Conservation (phyloP, 2,329 filamentous ascomycete species). For the Nothopassalora personata region DNA sequence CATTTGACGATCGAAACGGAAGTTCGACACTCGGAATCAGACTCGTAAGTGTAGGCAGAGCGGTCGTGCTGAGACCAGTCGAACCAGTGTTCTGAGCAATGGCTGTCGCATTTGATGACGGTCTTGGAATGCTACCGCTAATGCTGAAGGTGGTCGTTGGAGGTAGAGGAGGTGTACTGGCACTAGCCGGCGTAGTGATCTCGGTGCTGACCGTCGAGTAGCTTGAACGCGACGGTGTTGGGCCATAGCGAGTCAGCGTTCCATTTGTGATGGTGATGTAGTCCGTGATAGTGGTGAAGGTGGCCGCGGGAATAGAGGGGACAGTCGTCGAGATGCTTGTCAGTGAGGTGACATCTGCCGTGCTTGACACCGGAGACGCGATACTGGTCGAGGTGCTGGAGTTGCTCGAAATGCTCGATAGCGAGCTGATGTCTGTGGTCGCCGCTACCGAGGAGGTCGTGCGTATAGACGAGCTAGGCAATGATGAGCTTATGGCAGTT, state of each 20-base stretch:
- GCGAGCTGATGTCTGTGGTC: too few relatives aligned
- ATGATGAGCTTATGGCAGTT: too few relatives aligned
- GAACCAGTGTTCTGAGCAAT: too few relatives aligned
- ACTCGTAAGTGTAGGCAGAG: too few relatives aligned
- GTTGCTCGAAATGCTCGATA: too few relatives aligned
- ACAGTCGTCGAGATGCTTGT: neutral
- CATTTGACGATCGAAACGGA: too few relatives aligned
- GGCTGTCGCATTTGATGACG: neutral
- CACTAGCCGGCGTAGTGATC: neutral
- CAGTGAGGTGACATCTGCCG: neutral
- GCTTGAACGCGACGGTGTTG: neutral
- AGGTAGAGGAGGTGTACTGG: neutral
- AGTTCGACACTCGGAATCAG: too few relatives aligned
- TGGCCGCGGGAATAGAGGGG: neutral
- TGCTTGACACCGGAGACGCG: neutral
- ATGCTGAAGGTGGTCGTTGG: neutral
- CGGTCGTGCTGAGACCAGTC: too few relatives aligned
- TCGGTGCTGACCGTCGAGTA: neutral
- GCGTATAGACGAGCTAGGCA: too few relatives aligned
- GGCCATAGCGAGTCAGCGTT: neutral
- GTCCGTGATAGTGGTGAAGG: neutral
- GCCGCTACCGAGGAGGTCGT: too few relatives aligned
- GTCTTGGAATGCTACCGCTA: neutral
- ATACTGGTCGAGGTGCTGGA: neutral
- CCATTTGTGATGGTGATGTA: neutral